Percentiles rank a stretch among this genome's conserved stretches.
These are phyloP conservation scores for Diophrys appendiculata DNA, from an alignment of 73 alveolate genomes.

Conservation along the genomic window DNA sequence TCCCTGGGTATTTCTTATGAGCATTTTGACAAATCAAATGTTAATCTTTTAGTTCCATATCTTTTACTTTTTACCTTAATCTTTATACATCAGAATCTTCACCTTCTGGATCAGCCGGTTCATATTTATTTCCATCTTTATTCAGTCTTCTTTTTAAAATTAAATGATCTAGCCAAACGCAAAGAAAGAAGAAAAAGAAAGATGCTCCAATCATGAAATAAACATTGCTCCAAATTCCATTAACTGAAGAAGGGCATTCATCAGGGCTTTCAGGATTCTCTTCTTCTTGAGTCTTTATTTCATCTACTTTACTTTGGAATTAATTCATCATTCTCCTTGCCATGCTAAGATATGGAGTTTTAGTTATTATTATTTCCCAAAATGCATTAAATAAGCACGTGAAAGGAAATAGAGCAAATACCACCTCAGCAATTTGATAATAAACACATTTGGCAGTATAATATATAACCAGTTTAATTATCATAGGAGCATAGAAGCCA, in stretches of 20 bases:
- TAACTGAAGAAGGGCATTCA: no score
- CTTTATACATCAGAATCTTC: background rate
- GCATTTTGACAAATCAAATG: background rate
- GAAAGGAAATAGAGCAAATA: background rate
- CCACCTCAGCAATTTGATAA: background rate
- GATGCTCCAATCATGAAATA: no score
- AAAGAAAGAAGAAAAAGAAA: background rate
- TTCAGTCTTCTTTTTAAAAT: background rate
- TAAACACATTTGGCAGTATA: background rate
- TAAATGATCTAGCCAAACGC: background rate
- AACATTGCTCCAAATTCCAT: no score
- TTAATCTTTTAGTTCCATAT: background rate
- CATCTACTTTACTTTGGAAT: no score
- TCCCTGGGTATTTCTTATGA: conserved; percentile 7
- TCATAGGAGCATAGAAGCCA: conserved; percentile 16
- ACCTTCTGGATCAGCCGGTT: background rate
- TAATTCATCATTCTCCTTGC: no score
- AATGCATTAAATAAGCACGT: background rate
- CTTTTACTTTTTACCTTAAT: background rate
- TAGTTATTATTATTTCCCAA: background rate
- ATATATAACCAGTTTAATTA: no score
- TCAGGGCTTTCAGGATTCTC: no score
- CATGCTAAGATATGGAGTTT: background rate
- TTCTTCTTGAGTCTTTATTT: no score
- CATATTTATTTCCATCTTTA: background rate